Evolutionary conservation across 2,329 filamentous ascomycete genomes (phyloP).

Genomic region (Scedosporium boydii): DNA sequence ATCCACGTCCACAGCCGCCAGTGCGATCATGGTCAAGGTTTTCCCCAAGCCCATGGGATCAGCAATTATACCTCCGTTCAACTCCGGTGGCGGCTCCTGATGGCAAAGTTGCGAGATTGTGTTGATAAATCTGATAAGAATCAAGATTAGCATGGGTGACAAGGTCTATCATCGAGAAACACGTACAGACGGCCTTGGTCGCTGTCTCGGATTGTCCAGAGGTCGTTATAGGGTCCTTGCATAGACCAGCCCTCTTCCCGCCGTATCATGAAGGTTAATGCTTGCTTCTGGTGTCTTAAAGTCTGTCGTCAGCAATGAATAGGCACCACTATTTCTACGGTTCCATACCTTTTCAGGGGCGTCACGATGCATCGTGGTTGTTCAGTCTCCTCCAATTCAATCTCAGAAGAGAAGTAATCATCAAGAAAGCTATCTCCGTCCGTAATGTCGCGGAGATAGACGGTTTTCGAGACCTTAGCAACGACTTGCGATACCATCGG

Average conservation of each 20-base stretch:
- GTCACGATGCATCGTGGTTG: constrained; percentile 18
- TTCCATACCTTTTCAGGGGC: constrained; percentile 5
- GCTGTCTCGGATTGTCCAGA: constrained; percentile 22
- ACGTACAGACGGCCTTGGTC: constrained; percentile 14
- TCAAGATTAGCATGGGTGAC: not conserved
- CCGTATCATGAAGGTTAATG: constrained; percentile 29
- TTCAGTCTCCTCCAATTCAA: constrained; percentile 17
- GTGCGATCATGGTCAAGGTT: constrained; percentile 31
- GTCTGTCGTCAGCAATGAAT: not conserved
- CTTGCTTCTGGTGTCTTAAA: constrained; percentile 31
- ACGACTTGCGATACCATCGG: constrained; percentile 3
- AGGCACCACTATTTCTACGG: constrained; percentile 10
- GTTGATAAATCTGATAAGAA: constrained; percentile 23
- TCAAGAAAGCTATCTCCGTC: constrained; percentile 19
- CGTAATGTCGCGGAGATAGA: constrained; percentile 6
- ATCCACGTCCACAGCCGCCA: constrained; percentile 19
- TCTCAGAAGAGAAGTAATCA: constrained; percentile 13
- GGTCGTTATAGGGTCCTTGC: constrained; percentile 14
- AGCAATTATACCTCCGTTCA: constrained; percentile 33
- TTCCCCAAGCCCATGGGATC: constrained; percentile 39
- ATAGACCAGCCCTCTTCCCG: constrained; percentile 28
- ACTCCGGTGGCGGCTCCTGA: constrained; percentile 20
- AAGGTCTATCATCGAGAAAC: too few relatives aligned
- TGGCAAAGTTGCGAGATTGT: constrained; percentile 19
- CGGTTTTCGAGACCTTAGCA: not conserved